Base-by-base conservation (phyloP, 140 eudicot species). In the Cichorium intybus region DNA sequence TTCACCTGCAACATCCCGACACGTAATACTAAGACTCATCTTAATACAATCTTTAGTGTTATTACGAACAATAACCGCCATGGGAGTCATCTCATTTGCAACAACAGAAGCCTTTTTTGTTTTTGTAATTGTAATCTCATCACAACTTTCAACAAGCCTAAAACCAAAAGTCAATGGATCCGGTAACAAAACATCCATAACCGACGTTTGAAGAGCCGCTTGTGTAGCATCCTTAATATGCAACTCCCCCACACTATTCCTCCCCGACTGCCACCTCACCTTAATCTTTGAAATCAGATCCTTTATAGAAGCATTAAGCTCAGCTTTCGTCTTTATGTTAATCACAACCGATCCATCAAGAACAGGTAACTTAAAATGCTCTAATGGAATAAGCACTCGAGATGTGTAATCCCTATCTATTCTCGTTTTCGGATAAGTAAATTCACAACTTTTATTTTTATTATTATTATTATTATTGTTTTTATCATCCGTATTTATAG, bases 251-350 rank as follows among this genome's bases (percentile, higher is more conserved):
- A 88, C 81, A 63, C 91, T 92, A 66, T 85, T 88, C 51, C 99
- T 77, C 43, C 99, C 99, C 24, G 99, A 92, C 70, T 81, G 88
- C 99, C 99, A 92, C 78, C 93, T 81, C 60, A 92, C 99, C 70
- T 85, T 88, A 24, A 92, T 92, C 66, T 77, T 85, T 10, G 99
- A 85, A 51, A 92, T 92, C 77, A 92, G 31, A 54, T 82, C 82
- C 75, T 85, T 92, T 23, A 85, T 83, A 67, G 85, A 85, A 14
- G 95, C 87, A 62, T 88, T 77, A 5, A 88, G 78, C 72, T 87
- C 96, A 15, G 96, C 83, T 69, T 87, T 87, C 24, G 81, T 56
- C 58, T 60, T 87, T 68, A 50, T 46, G 9, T 64, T 88, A 41
- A 77, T 68, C 10, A 92, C 75, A 58, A 92, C 82, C 1, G 95